Percentiles rank a stretch among this genome's conserved stretches.
Conservation (phyloP, 257 asterid genomes). For the Prunella vulgaris region DNA sequence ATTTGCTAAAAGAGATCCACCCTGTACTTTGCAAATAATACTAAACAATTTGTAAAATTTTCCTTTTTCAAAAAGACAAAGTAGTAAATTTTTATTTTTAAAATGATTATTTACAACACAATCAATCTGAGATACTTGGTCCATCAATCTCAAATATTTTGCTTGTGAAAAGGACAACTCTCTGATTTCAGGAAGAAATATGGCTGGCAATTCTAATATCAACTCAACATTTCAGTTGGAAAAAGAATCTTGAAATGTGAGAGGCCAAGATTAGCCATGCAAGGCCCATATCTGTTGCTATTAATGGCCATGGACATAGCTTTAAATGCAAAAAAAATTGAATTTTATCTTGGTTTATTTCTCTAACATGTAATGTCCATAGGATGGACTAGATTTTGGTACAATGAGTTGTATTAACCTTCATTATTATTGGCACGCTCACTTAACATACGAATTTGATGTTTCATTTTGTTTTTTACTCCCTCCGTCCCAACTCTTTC, state of each 20-base stretch:
- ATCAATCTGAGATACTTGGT: too few species aligned
- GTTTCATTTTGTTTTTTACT: too few species aligned
- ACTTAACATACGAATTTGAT: neutral
- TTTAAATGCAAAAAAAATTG: constrained; percentile 38
- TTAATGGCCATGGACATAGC: neutral
- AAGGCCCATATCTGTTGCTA: constrained; percentile 12
- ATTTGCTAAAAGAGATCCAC: too few species aligned
- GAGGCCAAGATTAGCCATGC: constrained; percentile 18
- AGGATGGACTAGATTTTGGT: neutral
- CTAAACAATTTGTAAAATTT: too few species aligned
- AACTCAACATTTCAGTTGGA: neutral
- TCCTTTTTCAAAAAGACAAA: too few species aligned
- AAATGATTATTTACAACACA: too few species aligned
- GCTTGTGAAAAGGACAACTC: neutral
- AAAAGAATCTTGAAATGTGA: constrained; percentile 9
- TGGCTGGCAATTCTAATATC: neutral
- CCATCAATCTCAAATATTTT: neutral
- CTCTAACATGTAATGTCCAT: constrained; percentile 15
- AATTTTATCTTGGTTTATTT: constrained; percentile 7
- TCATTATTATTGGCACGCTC: neutral
- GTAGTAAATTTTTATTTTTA: too few species aligned
- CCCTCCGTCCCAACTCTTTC: too few species aligned
- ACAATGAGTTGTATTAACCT: neutral
- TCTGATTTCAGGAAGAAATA: constrained; percentile 8
- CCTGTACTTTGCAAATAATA: too few species aligned